A percentile compares a stretch with the other conserved stretches of the same genome.
phyloP scores from a whole-genome alignment of 139 green algal species.

The Chlorella sorokiniana region DNA sequence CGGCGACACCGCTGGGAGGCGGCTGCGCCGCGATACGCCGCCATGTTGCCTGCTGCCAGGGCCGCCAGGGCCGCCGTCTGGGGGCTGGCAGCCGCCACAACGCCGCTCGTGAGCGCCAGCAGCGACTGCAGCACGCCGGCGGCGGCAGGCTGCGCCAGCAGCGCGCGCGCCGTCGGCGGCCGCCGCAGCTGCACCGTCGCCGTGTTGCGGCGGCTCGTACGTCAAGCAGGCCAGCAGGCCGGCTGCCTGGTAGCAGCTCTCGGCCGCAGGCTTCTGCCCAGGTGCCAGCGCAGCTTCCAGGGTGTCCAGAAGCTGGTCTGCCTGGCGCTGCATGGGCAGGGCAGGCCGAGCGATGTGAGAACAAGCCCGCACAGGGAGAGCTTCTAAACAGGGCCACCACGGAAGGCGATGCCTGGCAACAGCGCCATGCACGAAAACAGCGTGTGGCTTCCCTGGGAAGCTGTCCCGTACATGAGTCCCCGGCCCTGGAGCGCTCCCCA shows the following conservation, averaged over 20 bases:
- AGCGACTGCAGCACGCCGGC: constrained; percentile 1
- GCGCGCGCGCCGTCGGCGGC: background rate
- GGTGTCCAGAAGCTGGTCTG: background rate
- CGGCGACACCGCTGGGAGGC: background rate
- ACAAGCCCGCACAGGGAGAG: too few species aligned
- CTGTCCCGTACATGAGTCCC: too few species aligned
- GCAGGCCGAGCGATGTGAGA: too few species aligned
- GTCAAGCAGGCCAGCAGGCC: constrained; percentile 24
- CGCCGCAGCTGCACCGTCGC: background rate
- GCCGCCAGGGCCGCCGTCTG: background rate
- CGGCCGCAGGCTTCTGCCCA: background rate
- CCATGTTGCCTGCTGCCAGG: constrained; percentile 13
- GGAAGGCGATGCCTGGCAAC: too few species aligned
- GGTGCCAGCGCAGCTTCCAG: constrained; percentile 2
- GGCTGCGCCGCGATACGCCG: background rate
- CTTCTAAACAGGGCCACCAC: too few species aligned
- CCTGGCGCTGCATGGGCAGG: too few species aligned
- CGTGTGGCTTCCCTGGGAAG: too few species aligned
- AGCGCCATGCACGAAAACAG: too few species aligned
- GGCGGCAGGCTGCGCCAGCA: background rate
- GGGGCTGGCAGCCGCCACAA: background rate
- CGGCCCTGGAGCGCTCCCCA: too few species aligned
- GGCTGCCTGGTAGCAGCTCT: background rate
- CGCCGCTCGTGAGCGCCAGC: background rate
- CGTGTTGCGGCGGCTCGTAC: background rate